Conservation (phyloP, 352 stramenopile genomes). For the Elongisporangium prolatum region DNA sequence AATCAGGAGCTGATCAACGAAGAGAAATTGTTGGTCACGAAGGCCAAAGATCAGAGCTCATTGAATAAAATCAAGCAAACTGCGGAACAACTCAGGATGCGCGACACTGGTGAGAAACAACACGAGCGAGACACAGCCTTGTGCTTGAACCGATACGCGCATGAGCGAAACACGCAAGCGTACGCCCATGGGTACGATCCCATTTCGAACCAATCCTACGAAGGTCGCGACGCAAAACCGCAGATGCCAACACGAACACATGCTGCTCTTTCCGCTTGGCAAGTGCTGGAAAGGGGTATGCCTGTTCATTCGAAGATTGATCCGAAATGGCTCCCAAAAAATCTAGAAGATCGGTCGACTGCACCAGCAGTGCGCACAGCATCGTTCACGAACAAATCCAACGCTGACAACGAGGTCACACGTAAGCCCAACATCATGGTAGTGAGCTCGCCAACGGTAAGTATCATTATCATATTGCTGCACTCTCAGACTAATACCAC, state of each 20-base stretch:
- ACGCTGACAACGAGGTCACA: neutral
- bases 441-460: constrained; percentile 1
- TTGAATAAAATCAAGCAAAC: constrained; percentile 66
- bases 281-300: constrained; percentile 39
- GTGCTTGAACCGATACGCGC: constrained; percentile 59
- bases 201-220: constrained; percentile 55
- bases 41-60: constrained; percentile 33
- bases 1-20: constrained; percentile 61
- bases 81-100: constrained; percentile 50
- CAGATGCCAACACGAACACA: constrained; percentile 43
- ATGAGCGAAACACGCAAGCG: constrained; percentile 47
- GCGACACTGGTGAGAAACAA: constrained; percentile 24
- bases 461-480: too few relatives aligned
- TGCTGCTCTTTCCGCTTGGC: constrained; percentile 32
- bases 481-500: too few relatives aligned
- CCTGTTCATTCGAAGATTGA: constrained; percentile 22
- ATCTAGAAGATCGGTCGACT: neutral
- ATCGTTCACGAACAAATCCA: neutral
- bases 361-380: constrained; percentile 1
- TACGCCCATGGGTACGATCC: constrained; percentile 63
- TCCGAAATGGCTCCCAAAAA: neutral
- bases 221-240: constrained; percentile 39
- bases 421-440: constrained; percentile 29
- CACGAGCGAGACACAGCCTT: constrained; percentile 32
- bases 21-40: constrained; percentile 29